Evolutionary conservation across 257 asterid genomes (phyloP), one percentile per base, ranked within the genome.

Genomic region (Forsythia suspensa): DNA sequence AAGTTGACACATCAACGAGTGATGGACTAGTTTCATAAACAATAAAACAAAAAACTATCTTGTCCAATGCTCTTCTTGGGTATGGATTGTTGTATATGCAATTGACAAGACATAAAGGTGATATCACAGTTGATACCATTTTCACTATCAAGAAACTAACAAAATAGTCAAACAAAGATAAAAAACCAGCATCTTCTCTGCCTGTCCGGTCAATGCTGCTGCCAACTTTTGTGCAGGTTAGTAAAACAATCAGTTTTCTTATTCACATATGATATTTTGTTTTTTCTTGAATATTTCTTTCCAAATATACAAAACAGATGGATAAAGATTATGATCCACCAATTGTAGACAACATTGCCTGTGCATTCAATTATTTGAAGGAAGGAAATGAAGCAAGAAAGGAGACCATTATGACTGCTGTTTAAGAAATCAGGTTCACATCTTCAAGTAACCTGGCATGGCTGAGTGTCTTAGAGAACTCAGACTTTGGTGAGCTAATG

Each of bases 1-100:
- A 44, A 70, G 75, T 69, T 59, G 48, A 73, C 68, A 46, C 66
- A 78, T 82, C 48, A 44, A 61, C 40, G 75, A 38, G 71, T 20
- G 67, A 59, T 4, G 12, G 5, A 20, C 20, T 59, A 59, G 11
- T 29, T 29, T 63, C 39, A 63, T 29, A 29, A 63, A 29, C n/a
- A 63, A 8, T 29, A 63, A 24, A 29, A 63, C 40, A 5, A 24
- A 24, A 63, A 61, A 3, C 7, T 29, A 29, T 63, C 40, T 29
- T 63, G 15, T 63, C 4, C 67, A 59, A 20, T 59, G 36, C 18
- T 63, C n/a, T 63, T 63, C 69, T 24, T 63, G 40, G 16, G 11
- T 8, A 4, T 29, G 15, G 39, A 63, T 63, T 63, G 18, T 59
- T 63, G 69, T 21, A 24, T 63, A 24, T 63, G 37, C 37, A 63